A percentile compares a stretch with the other conserved stretches of the same genome.
These are phyloP conservation scores for Podospora pseudoanserina DNA, from an alignment of 495 filamentous ascomycete species.

Conservation along the genomic window DNA sequence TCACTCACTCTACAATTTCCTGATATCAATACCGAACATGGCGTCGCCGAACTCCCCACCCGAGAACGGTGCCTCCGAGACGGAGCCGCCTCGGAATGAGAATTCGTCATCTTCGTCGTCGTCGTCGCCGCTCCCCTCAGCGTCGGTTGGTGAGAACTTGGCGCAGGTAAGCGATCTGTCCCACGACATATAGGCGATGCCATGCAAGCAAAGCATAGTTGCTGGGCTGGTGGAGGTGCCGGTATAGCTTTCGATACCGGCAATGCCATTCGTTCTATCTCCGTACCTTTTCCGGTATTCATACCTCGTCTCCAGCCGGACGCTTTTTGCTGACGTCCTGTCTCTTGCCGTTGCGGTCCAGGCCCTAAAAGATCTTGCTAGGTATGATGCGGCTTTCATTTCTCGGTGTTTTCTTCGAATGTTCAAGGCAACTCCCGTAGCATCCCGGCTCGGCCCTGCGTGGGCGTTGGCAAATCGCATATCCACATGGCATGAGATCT, in stretches of 20 bases:
- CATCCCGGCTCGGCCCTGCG: not conserved
- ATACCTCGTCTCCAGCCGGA: not conserved
- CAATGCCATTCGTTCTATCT: not conserved
- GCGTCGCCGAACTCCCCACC: conserved; percentile 5
- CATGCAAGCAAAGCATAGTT: not conserved
- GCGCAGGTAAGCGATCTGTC: conserved; percentile 22
- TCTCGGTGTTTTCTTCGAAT: not conserved
- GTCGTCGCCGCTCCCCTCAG: conserved; percentile 2
- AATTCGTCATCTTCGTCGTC: conserved; percentile 11
- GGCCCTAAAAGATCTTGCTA: conserved; percentile 47
- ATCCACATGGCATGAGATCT: not conserved
- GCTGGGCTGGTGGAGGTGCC: not conserved
- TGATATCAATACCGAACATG: conserved; percentile 7
- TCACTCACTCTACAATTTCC: not conserved
- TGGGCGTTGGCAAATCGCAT: not conserved
- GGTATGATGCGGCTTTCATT: conserved; percentile 35
- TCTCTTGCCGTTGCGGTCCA: conserved; percentile 28
- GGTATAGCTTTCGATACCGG: not conserved
- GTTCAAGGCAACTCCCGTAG: not conserved
- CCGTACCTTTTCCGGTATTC: not conserved
- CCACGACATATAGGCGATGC: not conserved
- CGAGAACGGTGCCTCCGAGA: not conserved
- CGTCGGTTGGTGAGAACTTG: conserved; percentile 17
- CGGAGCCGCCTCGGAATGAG: not conserved
- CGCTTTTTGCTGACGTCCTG: conserved; percentile 18